These are phyloP conservation scores for Fusarium sp. DNA, from an alignment of 2,329 filamentous ascomycete species.

Conservation along the genomic window DNA sequence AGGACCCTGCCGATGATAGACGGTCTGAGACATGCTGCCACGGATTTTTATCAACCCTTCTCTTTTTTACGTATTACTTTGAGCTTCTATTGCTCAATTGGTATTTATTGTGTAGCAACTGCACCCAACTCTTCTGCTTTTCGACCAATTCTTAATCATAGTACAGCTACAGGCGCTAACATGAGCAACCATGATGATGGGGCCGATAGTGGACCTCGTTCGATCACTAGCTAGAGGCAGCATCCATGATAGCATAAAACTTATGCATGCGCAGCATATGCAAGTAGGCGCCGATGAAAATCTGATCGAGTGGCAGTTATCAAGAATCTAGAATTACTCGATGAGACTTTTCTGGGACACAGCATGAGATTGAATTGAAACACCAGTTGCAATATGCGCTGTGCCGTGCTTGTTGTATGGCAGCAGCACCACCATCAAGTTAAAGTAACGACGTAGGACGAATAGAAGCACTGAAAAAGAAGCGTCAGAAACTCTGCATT, in stretches of 20 bases:
- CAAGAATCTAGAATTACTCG: not conserved
- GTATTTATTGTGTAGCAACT: slow-evolving; percentile 2
- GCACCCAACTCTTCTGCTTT: not conserved
- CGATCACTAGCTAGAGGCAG: slow-evolving; percentile 11
- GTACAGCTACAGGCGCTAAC: slow-evolving; percentile 25
- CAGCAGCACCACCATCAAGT: not conserved
- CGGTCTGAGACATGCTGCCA: slow-evolving; percentile 1
- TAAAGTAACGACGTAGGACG: slow-evolving; percentile 19
- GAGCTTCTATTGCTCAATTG: not conserved
- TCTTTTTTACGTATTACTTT: no score
- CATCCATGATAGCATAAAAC: slow-evolving; percentile 18
- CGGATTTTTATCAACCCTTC: not conserved
- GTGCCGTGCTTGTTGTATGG: not conserved
- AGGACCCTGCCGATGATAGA: slow-evolving; percentile 16
- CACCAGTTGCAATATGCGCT: not conserved
- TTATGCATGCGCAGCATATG: slow-evolving; percentile 17
- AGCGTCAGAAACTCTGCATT: slow-evolving; percentile 24
- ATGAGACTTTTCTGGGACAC: not conserved
- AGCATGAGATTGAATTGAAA: not conserved
- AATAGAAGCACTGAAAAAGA: slow-evolving; percentile 4
- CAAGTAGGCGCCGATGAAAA: slow-evolving; percentile 15
- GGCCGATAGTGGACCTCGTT: slow-evolving; percentile 33
- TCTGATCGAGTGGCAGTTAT: slow-evolving; percentile 1
- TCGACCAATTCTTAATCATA: slow-evolving; percentile 10
- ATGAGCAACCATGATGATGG: slow-evolving; percentile 37